Conservation (phyloP, 2,329 filamentous ascomycete genomes). For the Botrytis fragariae region DNA sequence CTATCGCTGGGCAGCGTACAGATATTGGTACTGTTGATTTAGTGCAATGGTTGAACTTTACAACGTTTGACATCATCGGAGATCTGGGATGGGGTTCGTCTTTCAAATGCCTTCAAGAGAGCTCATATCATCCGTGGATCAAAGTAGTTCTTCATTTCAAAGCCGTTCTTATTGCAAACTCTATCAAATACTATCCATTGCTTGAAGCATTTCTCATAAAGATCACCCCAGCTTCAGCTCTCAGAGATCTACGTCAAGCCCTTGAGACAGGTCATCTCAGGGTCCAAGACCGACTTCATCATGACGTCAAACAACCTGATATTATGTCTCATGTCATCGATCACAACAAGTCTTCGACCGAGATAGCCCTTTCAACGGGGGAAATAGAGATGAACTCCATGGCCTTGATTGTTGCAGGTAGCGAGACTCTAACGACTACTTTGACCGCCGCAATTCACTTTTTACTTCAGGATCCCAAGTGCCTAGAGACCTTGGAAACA, state of each 20-base stretch:
- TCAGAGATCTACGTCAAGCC: background rate
- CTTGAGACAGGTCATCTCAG: background rate
- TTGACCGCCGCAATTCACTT: background rate
- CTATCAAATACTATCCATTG: background rate
- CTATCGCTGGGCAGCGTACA: too few relatives aligned
- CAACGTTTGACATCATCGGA: constrained; percentile 43
- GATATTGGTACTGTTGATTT: constrained; percentile 27
- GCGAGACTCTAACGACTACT: constrained; percentile 7
- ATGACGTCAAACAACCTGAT: background rate
- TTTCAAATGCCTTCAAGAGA: constrained; percentile 38
- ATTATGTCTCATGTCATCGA: background rate
- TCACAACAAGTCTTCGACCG: background rate
- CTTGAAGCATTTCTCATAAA: background rate
- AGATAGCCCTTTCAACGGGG: background rate
- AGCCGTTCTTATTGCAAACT: background rate
- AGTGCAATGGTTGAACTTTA: constrained; percentile 39
- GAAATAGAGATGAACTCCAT: constrained; percentile 1
- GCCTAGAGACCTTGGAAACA: background rate
- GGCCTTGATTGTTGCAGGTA: background rate
- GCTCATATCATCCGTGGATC: constrained; percentile 13
- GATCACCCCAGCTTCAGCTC: background rate
- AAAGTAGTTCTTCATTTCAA: background rate
- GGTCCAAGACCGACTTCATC: background rate
- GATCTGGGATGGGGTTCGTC: constrained; percentile 46
- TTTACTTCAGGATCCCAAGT: background rate